Evolutionary conservation across 345 rosid genomes (phyloP).

Genomic region (Zanthoxylum bungeanum): DNA sequence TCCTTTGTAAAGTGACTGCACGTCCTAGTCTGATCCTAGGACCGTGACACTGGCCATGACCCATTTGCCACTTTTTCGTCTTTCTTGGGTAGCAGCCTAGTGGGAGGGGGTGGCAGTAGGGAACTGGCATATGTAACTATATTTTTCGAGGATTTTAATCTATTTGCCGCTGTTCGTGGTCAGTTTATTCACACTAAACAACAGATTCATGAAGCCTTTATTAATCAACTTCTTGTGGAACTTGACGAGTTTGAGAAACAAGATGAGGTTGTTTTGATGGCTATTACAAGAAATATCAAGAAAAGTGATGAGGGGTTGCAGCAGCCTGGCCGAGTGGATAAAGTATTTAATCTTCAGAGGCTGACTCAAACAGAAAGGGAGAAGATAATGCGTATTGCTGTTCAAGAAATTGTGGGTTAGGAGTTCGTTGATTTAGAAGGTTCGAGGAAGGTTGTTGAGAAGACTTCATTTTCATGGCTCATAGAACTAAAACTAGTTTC

Average conservation of each 20-base stretch:
- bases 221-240: constrained; percentile 96
- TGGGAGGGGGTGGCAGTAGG: too few relatives aligned
- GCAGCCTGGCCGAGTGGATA: constrained; percentile 97
- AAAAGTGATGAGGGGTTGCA: constrained; percentile 88
- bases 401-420: constrained; percentile 83
- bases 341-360: constrained; percentile 83
- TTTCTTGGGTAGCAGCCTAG: too few relatives aligned
- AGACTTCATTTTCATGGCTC: constrained; percentile 81
- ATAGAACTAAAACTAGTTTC: constrained; percentile 90
- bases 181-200: constrained; percentile 79
- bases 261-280: constrained; percentile 98
- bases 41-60: too few relatives aligned
- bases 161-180: constrained; percentile 97
- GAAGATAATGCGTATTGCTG: constrained; percentile 66
- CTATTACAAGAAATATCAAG: constrained; percentile 83
- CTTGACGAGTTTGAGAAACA: constrained; percentile 98
- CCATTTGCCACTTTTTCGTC: too few relatives aligned
- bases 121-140: constrained; percentile 93
- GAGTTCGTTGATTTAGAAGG: constrained; percentile 72
- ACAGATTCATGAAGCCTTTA: constrained; percentile 96
- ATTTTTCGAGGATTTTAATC: constrained; percentile 96
- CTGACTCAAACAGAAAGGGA: constrained; percentile 93
- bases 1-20: too few relatives aligned
- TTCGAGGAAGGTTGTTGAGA: constrained; percentile 94
- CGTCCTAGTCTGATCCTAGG: too few relatives aligned